Percentiles rank a stretch among this genome's conserved stretches.
Conservation (phyloP, 2,329 filamentous ascomycete genomes). For the Sordariomycetes sp. region DNA sequence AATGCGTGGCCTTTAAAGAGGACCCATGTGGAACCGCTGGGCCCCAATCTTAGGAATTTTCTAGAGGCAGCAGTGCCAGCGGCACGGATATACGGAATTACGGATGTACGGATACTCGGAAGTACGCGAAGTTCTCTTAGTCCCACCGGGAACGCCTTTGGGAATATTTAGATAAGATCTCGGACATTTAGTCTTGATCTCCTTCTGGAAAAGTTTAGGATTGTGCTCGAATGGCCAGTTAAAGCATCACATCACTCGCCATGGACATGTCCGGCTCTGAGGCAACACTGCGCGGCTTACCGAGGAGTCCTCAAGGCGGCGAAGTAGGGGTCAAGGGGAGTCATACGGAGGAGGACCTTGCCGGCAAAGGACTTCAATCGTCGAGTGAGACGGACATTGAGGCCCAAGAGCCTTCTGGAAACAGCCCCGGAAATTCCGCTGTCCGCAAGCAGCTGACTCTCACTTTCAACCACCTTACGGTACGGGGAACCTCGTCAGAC, state of each 20-base stretch:
- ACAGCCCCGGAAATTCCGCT: slow-evolving; percentile 10
- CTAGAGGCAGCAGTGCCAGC: not conserved
- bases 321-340: not conserved
- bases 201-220: too few relatives aligned
- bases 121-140: not conserved
- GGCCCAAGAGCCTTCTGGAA: slow-evolving; percentile 5
- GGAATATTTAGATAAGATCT: not conserved
- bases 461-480: slow-evolving; percentile 11
- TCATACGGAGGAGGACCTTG: not conserved
- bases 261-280: not conserved
- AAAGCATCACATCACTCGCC: not conserved
- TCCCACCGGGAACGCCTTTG: not conserved
- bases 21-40: too few relatives aligned
- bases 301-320: too few relatives aligned
- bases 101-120: not conserved
- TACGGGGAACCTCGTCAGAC: slow-evolving; percentile 10
- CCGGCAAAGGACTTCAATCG: not conserved
- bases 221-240: not conserved
- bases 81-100: slow-evolving; percentile 1
- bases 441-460: slow-evolving; percentile 12
- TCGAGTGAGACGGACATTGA: slow-evolving; percentile 12
- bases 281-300: not conserved
- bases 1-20: too few relatives aligned
- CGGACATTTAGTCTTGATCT: too few relatives aligned
- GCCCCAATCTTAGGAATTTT: too few relatives aligned